These are phyloP conservation scores for Lipomyces japonicus DNA, from an alignment of 805 yeast genomes.

Conservation along the genomic window DNA sequence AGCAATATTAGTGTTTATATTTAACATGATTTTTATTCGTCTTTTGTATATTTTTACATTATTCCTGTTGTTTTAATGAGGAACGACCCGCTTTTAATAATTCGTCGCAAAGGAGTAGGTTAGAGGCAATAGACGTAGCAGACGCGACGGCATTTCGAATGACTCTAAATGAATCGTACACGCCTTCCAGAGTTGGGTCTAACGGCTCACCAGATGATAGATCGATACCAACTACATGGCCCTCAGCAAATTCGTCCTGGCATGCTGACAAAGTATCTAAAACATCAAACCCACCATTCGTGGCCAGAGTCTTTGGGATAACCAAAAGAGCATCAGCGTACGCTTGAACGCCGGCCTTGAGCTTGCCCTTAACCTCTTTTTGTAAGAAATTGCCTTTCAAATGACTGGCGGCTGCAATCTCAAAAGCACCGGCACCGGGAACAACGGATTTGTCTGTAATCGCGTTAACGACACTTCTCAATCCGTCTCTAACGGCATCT, in stretches of 20 bases:
- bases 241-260: slow-evolving; percentile 75
- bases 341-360: slow-evolving; percentile 86
- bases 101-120: slow-evolving; percentile 90
- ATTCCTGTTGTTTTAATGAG: slow-evolving; percentile 66
- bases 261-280: slow-evolving; percentile 83
- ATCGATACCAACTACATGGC: slow-evolving; percentile 84
- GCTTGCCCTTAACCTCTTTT: slow-evolving; percentile 71
- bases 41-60: background rate
- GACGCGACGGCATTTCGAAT: slow-evolving; percentile 87
- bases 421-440: slow-evolving; percentile 98
- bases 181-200: slow-evolving; percentile 90
- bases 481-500: slow-evolving; percentile 96
- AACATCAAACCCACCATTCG: slow-evolving; percentile 91
- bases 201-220: slow-evolving; percentile 88
- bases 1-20: background rate
- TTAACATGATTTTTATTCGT: background rate
- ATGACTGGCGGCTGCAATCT: slow-evolving; percentile 72
- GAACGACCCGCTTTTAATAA: slow-evolving; percentile 94
- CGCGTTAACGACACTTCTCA: slow-evolving; percentile 90
- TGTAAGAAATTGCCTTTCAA: slow-evolving; percentile 52
- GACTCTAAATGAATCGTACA: slow-evolving; percentile 95
- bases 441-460: slow-evolving; percentile 77
- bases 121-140: slow-evolving; percentile 92
- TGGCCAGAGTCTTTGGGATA: slow-evolving; percentile 86
- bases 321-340: slow-evolving; percentile 88